Conservation (phyloP, 148 eudicot species). For the Cornus controversa region DNA sequence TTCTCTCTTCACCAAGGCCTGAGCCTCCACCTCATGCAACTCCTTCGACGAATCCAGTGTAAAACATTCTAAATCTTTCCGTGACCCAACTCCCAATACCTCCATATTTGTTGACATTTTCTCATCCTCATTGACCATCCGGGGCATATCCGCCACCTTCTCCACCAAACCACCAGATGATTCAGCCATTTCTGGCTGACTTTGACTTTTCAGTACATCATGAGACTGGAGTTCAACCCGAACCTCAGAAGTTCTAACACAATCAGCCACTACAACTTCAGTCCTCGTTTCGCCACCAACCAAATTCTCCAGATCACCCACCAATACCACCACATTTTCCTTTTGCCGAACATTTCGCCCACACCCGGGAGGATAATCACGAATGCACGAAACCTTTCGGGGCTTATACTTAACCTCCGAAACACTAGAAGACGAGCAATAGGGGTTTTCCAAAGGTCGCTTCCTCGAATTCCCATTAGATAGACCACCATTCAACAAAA, state of each 20-base stretch:
- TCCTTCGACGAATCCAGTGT: slow-evolving; percentile 11
- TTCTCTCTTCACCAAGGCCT: slow-evolving; percentile 6
- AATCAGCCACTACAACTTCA: slow-evolving; percentile 18
- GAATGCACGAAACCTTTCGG: slow-evolving; percentile 47
- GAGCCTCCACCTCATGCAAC: neutral
- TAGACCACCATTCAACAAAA: slow-evolving; percentile 19
- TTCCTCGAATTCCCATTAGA: slow-evolving; percentile 26
- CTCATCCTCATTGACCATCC: slow-evolving; percentile 8
- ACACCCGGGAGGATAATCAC: slow-evolving; percentile 79
- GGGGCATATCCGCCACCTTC: slow-evolving; percentile 7
- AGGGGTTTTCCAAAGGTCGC: slow-evolving; percentile 36
- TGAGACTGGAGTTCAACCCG: slow-evolving; percentile 17
- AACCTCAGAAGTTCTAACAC: slow-evolving; percentile 17
- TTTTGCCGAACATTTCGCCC: slow-evolving; percentile 39
- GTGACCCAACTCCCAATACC: neutral
- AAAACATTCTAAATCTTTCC: slow-evolving; percentile 2
- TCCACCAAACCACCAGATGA: slow-evolving; percentile 20
- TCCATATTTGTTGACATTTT: neutral
- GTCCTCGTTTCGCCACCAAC: slow-evolving; percentile 6
- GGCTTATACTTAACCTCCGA: slow-evolving; percentile 44
- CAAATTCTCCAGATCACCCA: slow-evolving; percentile 5
- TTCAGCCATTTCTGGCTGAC: slow-evolving; percentile 11
- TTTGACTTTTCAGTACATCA: slow-evolving; percentile 13
- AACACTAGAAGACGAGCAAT: slow-evolving; percentile 16
- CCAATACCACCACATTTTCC: slow-evolving; percentile 12